These are phyloP conservation scores for Nematodospora anomalae DNA, from an alignment of 1,139 yeast genomes.

Conservation along the genomic window DNA sequence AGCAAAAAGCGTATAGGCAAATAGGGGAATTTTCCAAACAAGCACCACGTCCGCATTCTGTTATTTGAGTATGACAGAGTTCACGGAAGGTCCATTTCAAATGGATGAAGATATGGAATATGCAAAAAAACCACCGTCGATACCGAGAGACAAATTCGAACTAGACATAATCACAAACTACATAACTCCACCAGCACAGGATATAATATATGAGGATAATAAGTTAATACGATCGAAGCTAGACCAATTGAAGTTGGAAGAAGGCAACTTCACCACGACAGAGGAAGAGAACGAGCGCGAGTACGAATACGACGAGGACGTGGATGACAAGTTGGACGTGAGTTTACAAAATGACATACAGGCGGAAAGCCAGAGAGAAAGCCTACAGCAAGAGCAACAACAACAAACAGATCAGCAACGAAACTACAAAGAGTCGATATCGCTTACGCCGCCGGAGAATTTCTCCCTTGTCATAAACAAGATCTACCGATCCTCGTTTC, in stretches of 20 bases:
- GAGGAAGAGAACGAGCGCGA: constrained; percentile 24
- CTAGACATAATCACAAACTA: constrained; percentile 22
- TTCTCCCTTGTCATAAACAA: constrained; percentile 80
- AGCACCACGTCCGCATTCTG: too few species aligned
- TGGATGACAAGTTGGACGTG: constrained; percentile 42
- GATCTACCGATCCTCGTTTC: constrained; percentile 87
- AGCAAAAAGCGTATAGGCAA: too few species aligned
- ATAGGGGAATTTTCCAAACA: too few species aligned
- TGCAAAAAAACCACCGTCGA: constrained; percentile 2
- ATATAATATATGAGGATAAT: constrained; percentile 21
- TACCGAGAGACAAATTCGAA: constrained; percentile 6
- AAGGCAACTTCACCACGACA: constrained; percentile 21
- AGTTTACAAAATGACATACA: constrained; percentile 24
- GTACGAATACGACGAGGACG: constrained; percentile 41
- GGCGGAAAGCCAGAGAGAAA: constrained; percentile 18
- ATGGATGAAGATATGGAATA: constrained; percentile 44
- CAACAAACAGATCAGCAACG: not conserved
- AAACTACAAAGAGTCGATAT: constrained; percentile 15
- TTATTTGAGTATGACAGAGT: constrained; percentile 35
- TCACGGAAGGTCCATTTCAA: constrained; percentile 44
- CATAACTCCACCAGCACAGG: constrained; percentile 12
- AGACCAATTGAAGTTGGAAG: constrained; percentile 28
- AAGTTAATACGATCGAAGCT: constrained; percentile 37
- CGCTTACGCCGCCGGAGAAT: constrained; percentile 80
- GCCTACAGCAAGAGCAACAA: not conserved